Conservation (phyloP, 257 asterid species). For the Coffea eugenioides region DNA sequence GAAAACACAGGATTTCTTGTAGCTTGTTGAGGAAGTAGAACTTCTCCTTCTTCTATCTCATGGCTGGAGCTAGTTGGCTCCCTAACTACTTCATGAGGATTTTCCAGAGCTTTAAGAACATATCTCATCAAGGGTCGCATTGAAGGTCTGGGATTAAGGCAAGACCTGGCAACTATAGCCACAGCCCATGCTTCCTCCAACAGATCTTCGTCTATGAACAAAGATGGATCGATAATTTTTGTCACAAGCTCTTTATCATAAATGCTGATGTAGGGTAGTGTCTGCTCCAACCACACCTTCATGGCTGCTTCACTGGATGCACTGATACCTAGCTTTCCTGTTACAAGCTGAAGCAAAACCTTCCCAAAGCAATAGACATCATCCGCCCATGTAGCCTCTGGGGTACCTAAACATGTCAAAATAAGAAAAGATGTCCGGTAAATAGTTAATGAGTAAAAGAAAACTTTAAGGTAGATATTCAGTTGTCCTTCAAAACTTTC, state of each 20-base stretch:
- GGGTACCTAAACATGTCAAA: background rate
- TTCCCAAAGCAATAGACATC: slow-evolving; percentile 4
- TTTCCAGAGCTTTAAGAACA: slow-evolving; percentile 67
- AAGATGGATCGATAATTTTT: background rate
- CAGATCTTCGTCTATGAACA: background rate
- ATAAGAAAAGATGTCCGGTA: background rate
- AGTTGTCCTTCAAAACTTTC: too few relatives aligned
- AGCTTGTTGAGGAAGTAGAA: too few relatives aligned
- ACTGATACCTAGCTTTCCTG: background rate
- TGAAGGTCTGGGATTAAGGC: background rate
- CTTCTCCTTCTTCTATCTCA: too few relatives aligned
- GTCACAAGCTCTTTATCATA: background rate
- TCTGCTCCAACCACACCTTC: too few relatives aligned
- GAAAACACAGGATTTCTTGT: too few relatives aligned
- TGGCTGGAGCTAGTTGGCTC: too few relatives aligned
- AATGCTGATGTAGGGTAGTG: too few relatives aligned
- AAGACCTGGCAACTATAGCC: background rate
- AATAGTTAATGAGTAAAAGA: background rate
- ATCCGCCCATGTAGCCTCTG: background rate
- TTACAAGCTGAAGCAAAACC: background rate
- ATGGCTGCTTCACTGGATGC: background rate
- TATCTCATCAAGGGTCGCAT: slow-evolving; percentile 50
- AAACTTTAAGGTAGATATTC: too few relatives aligned
- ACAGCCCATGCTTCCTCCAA: background rate
- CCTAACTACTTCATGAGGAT: too few relatives aligned